Evolutionary conservation across 805 yeast species (phyloP), one percentile per base, ranked within the genome.

Genomic region (Ogataea ramenticola): DNA sequence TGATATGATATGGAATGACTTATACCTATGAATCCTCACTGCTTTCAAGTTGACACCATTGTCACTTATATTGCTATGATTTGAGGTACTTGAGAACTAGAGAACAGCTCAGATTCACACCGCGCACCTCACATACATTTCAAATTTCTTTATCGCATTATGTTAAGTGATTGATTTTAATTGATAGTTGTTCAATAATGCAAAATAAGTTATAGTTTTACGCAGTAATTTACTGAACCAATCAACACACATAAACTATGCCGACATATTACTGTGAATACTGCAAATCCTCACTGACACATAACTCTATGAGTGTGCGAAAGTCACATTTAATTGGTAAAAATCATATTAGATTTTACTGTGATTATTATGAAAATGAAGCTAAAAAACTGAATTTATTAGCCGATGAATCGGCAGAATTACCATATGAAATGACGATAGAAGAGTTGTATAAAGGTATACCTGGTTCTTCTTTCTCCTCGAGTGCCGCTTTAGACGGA

Each of bases 251-350:
- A 24, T 10, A 24, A 10, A 10, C 27, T 6, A 80, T 82, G 89
- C 82, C 80, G 3, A 75, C 81, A 49, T 85, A 81, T 60, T 84
- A 82, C 64, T 88, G 96, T 62, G 93, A 84, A 52, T 88, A 87
- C 59, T 88, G 96, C 60, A 79, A 79, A 56, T 78, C 88, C 17
- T 82, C 83, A 54, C 66, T 89, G 46, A 88, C 96, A 1, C 96
- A 88, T 59, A 96, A 87, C 62, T 83, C 93, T n/a, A 68, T 79
- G 53, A 83, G 93, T 65, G 96, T 88, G 43, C 66, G 96, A 20
- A 82, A 83, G 55, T 80, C 88, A 36, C 96, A 88, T 62, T 61
- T 85, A 36, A 67, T 74, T 34, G 96, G 96, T 10, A 78, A 76
- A 53, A 82, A 85, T 60, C 96, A 88, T 61, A 68, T 85, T 36